Evolutionary conservation across 768 basidiomycete genomes (phyloP), one percentile per base, ranked within the genome.

Genomic region (Myochromella boudieri): DNA sequence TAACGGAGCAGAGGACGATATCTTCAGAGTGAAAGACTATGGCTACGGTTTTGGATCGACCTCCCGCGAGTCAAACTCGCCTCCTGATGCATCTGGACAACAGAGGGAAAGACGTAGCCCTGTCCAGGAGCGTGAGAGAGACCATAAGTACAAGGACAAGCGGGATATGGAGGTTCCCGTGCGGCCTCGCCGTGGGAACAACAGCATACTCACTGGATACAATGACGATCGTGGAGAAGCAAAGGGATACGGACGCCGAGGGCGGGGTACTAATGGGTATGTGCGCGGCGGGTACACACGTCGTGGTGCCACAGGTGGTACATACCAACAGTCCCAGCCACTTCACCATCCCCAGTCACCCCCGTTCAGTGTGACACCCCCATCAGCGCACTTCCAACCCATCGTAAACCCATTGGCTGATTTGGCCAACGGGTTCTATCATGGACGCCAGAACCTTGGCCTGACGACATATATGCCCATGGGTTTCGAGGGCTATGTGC

Each of bases 11-110:
- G 51, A 47, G 7, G 66, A 65, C 26, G 73, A 72, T 37, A 68
- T 75, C 9, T 78, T 76, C 61, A 72, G 74, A 45, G 84, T 85
- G 34, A 76, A 71, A 50, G 74, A 86, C 55, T 85, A 72, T 45
- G 84, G 85, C 7, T 85, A 67, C 56, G 83, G 84, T 4, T 85
- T 85, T 51, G 84, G 84, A 1, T 63, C 68, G 10, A 61, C 63
- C 26, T 46, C 44, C 2, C 43, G 31, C 14, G 51, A 32, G 2
- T 52, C 46, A 9, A 21, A 17, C 6, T 48, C 46, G n/a, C 46
- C 51, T 17, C 48, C 48, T 20, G 33, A 44, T 9, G n/a, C n/a
- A n/a, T n/a, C n/a, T n/a, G n/a, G n/a, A n/a, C n/a, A n/a, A n/a
- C n/a, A n/a, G n/a, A n/a, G n/a, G n/a, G n/a, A n/a, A n/a, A n/a